Conservation (phyloP, 768 basidiomycete genomes). For the Nidularia sp. region DNA sequence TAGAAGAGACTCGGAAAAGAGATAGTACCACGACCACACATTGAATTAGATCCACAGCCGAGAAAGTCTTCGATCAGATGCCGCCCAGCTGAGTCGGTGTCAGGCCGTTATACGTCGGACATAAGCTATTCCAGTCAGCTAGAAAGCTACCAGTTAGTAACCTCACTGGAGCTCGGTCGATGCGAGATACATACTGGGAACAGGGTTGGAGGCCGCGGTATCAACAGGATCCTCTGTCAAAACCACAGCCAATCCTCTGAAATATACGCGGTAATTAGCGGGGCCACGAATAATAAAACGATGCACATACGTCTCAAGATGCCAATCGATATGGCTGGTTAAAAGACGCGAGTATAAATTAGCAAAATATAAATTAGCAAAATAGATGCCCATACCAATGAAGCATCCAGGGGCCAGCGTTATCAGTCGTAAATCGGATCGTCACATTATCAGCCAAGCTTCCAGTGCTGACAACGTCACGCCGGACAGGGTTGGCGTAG, state of each 20-base stretch:
- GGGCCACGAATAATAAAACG: not conserved
- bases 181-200: not conserved
- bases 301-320: conserved; percentile 28
- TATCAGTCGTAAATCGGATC: conserved; percentile 64
- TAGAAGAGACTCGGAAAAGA: too few relatives aligned
- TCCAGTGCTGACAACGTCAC: conserved; percentile 54
- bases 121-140: not conserved
- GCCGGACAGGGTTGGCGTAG: conserved; percentile 46
- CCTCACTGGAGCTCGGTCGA: not conserved
- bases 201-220: not conserved
- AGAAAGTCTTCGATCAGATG: too few relatives aligned
- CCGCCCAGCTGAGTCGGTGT: too few relatives aligned
- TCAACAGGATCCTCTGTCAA: conserved; percentile 24
- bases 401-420: conserved; percentile 60
- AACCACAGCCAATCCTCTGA: conserved; percentile 28
- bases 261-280: not conserved
- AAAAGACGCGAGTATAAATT: not conserved
- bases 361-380: not conserved
- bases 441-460: conserved; percentile 36
- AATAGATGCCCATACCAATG: conserved; percentile 28
- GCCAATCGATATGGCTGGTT: conserved; percentile 38
- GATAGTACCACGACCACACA: too few relatives aligned
- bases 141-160: not conserved
- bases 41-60: too few relatives aligned
- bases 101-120: not conserved